phyloP scores from a whole-genome alignment of 305 asterid genomes.

The Fraxinus angustifolia region DNA sequence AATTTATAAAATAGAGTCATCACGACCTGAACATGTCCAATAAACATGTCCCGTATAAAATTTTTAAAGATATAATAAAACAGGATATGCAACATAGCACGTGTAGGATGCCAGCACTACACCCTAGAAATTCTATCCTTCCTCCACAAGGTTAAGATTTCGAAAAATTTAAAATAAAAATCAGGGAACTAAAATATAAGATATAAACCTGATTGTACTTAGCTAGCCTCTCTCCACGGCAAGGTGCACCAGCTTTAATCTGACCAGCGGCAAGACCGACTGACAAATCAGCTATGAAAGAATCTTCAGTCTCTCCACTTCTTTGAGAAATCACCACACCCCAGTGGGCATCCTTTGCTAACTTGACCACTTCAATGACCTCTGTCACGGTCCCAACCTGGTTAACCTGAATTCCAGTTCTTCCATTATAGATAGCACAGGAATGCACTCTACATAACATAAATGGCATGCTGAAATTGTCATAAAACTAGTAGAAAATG shows the following conservation, averaged over 20 bases:
- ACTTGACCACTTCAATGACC: constrained; percentile 84
- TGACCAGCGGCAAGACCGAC: constrained; percentile 88
- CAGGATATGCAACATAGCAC: background rate
- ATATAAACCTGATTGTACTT: constrained; percentile 89
- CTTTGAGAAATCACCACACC: constrained; percentile 88
- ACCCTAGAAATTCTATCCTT: background rate
- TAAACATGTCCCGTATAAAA: background rate
- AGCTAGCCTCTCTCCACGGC: constrained; percentile 96
- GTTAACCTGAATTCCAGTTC: constrained; percentile 55
- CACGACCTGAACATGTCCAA: background rate
- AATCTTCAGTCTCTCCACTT: constrained; percentile 93
- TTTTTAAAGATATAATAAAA: background rate
- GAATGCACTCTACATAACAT: constrained; percentile 6
- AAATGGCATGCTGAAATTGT: background rate
- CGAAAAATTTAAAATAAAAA: background rate
- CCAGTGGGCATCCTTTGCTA: constrained; percentile 98
- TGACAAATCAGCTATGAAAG: constrained; percentile 85
- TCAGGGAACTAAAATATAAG: background rate
- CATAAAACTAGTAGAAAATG: background rate
- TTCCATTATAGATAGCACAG: constrained; percentile 15
- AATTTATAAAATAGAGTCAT: background rate
- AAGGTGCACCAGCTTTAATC: constrained; percentile 97
- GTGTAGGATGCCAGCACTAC: background rate
- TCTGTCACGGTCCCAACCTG: constrained; percentile 95
- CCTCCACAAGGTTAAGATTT: background rate